Percentiles rank a stretch among this genome's conserved stretches.
phyloP scores from a whole-genome alignment of 352 stramenopile genomes.

The Pythium rishiriense region DNA sequence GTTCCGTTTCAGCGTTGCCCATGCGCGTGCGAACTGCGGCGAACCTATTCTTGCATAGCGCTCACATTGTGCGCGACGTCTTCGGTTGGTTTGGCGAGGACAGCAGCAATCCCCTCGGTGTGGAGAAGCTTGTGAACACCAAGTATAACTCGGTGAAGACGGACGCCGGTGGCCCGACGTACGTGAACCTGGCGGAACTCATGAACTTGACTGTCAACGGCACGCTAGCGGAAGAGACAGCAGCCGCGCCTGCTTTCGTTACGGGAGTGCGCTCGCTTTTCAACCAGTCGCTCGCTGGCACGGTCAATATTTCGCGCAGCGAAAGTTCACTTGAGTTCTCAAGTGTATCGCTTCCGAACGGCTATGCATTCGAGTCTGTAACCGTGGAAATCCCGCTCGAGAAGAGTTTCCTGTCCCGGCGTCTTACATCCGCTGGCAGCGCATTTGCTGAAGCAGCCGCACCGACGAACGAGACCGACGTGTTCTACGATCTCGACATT shows the following conservation, averaged over 20 bases:
- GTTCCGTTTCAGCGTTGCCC: neutral
- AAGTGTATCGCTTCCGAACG: conserved; percentile 6
- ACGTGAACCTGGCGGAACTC: conserved; percentile 10
- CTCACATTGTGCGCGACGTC: conserved; percentile 3
- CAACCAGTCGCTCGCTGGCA: conserved; percentile 16
- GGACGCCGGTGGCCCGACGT: neutral
- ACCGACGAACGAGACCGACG: conserved; percentile 10
- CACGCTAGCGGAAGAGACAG: neutral
- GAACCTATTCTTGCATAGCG: conserved; percentile 17
- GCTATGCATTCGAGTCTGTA: conserved; percentile 17
- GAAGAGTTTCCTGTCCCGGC: conserved; percentile 11
- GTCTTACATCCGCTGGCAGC: neutral
- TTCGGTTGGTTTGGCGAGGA: conserved; percentile 17
- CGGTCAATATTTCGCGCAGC: conserved; percentile 17
- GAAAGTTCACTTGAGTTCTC: conserved; percentile 19
- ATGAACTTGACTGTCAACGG: conserved; percentile 9
- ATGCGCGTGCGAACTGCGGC: conserved; percentile 15
- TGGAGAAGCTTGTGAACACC: conserved; percentile 2
- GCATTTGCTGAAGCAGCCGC: conserved; percentile 6
- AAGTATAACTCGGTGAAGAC: neutral
- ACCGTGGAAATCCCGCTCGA: conserved; percentile 19
- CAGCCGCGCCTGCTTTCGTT: conserved; percentile 9
- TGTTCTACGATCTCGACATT: conserved; percentile 26
- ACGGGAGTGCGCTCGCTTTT: conserved; percentile 9
- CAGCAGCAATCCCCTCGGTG: conserved; percentile 13